Percentiles rank a stretch among this genome's conserved stretches.
These are phyloP conservation scores for Naegleria lovaniensis DNA, from an alignment of 208 protist genomes.

Conservation along the genomic window DNA sequence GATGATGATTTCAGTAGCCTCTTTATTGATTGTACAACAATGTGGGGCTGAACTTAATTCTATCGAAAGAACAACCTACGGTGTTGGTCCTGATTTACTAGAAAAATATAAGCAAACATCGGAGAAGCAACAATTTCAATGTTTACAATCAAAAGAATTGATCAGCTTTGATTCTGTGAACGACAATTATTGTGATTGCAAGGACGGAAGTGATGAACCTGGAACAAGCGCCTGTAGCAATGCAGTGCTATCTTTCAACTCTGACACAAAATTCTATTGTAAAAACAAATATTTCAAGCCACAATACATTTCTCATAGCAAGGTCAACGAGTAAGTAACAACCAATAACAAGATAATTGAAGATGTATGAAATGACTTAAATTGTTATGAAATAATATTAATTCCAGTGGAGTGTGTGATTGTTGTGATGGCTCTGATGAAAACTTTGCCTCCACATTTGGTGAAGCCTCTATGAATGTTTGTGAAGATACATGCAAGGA, in stretches of 20 bases:
- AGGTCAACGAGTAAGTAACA: constrained; percentile 66
- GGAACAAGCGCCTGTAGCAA: constrained; percentile 63
- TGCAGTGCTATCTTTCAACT: constrained; percentile 24
- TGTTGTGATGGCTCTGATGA: constrained; percentile 89
- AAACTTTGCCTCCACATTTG: constrained; percentile 4
- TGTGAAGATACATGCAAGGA: not conserved
- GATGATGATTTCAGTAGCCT: too few species aligned
- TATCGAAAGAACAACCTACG: not conserved
- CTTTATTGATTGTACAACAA: too few species aligned
- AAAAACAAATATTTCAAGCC: constrained; percentile 54
- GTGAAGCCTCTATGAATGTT: not conserved
- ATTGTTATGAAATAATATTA: not conserved
- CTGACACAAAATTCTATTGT: constrained; percentile 69
- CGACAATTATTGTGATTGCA: constrained; percentile 89
- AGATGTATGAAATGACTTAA: too few species aligned
- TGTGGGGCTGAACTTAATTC: not conserved
- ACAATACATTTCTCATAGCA: constrained; percentile 54
- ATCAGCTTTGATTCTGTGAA: constrained; percentile 71
- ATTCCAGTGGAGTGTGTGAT: constrained; percentile 47
- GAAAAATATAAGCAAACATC: not conserved
- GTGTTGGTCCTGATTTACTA: not conserved
- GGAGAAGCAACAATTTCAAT: constrained; percentile 27
- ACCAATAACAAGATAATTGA: not conserved
- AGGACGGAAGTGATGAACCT: constrained; percentile 86
- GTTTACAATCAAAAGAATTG: constrained; percentile 39